Percentiles rank a stretch among this genome's conserved stretches.
Conservation (phyloP, 495 filamentous ascomycete species). For the Daldinia childiae region DNA sequence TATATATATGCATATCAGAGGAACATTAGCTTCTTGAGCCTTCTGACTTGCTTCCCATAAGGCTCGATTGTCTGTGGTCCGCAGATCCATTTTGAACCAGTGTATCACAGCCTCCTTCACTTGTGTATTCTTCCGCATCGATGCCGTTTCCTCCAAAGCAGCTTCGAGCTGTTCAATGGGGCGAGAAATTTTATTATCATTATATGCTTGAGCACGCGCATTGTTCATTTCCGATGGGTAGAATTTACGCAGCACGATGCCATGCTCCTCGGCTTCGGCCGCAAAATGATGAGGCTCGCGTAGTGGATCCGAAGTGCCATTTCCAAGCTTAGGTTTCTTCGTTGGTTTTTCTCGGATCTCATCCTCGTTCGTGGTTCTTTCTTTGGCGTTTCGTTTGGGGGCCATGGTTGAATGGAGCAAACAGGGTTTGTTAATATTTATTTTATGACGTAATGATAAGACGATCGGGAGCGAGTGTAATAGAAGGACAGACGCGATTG, state of each 20-base stretch:
- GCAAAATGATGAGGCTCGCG: slow-evolving; percentile 54
- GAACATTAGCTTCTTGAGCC: slow-evolving; percentile 69
- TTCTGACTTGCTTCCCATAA: slow-evolving; percentile 72
- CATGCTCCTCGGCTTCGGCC: slow-evolving; percentile 67
- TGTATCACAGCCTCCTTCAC: slow-evolving; percentile 77
- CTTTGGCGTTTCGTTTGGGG: slow-evolving; percentile 32
- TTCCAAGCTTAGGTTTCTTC: slow-evolving; percentile 43
- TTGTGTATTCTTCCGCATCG: slow-evolving; percentile 54
- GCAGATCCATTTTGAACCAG: slow-evolving; percentile 90
- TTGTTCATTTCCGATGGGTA: slow-evolving; percentile 89
- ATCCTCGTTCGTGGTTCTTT: slow-evolving; percentile 30
- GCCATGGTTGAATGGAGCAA: slow-evolving; percentile 26
- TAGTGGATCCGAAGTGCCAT: slow-evolving; percentile 43
- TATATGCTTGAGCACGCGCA: slow-evolving; percentile 76
- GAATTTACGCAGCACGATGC: slow-evolving; percentile 78
- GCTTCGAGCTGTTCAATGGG: slow-evolving; percentile 71
- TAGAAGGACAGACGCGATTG: not conserved
- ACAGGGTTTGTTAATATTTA: not conserved
- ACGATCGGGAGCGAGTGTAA: not conserved
- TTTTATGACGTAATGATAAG: not conserved
- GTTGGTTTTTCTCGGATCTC: slow-evolving; percentile 4
- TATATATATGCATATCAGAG: slow-evolving; percentile 80
- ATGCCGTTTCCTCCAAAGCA: slow-evolving; percentile 63
- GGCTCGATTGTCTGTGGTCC: slow-evolving; percentile 77
- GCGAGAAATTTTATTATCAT: slow-evolving; percentile 65